Evolutionary conservation across 768 basidiomycete genomes (phyloP), one percentile per base, ranked within the genome.

Genomic region (Russula foetens): DNA sequence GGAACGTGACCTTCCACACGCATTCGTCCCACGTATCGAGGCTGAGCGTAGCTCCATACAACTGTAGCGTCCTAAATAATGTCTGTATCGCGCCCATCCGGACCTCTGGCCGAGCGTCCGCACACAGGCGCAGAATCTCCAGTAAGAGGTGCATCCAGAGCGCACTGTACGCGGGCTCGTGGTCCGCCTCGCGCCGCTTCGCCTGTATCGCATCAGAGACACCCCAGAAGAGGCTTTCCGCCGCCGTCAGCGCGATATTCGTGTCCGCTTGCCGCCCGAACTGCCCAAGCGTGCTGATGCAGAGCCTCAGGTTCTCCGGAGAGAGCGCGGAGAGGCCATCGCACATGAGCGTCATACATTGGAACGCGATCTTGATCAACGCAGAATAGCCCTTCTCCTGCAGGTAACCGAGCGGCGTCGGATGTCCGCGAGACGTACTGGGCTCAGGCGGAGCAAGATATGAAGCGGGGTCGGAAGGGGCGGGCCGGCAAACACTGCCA

Each of bases 41-140:
- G 67, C 86, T 89, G 53, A 99, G 76, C 0, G 87, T 91, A 8
- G 85, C 84, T 2, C 96, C 96, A 69, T 99, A 98, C 12, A 98
- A 78, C 71, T 96, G 92, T 75, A 98, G 83, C 2, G 92, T 91
- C 50, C 95, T 81, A 74, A 97, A 98, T 55, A 99, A 71, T 2
- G 95, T 98, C 72, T 97, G 94, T 47, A 98, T 95, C 11, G 96
- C 94, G 1, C 92, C 92, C 64, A 90, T 88, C 19, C 95, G 83
- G 0, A 96, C 92, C 69, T 99, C 95, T 21, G 87, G 84, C 33
- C 96, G 81, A 0, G 80, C 69, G 68, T 98, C 96, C 2, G 84
- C 81, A 63, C 91, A 92, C 2, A 98, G 76, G 1, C 85, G 85
- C 4, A 95, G 79, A 2, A 98, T 82, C 71, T 94, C 90, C 7